A percentile compares a stretch with the other conserved stretches of the same genome.
phyloP scores from a whole-genome alignment of 257 asterid genomes.

The Craterostigma plantagineum region DNA sequence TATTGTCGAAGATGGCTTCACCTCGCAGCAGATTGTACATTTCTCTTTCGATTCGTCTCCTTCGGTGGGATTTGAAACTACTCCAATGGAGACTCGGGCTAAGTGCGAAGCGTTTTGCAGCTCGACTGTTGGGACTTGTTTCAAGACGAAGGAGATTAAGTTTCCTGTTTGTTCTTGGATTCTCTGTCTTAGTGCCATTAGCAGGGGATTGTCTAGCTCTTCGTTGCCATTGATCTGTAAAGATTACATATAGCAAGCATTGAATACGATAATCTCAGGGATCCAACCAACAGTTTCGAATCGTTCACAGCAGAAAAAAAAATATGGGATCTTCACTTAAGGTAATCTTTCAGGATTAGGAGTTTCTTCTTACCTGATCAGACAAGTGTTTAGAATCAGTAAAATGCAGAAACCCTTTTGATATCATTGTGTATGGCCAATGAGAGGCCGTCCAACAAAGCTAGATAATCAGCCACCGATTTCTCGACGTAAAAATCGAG shows the following conservation, averaged over 20 bases:
- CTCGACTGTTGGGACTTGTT: conserved; percentile 20
- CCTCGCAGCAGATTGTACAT: conserved; percentile 80
- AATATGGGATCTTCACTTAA: neutral
- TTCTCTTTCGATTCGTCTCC: conserved; percentile 25
- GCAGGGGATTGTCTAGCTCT: conserved; percentile 47
- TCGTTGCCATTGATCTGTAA: neutral
- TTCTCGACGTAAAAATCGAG: conserved; percentile 77
- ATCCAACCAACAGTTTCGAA: neutral
- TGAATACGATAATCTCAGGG: neutral
- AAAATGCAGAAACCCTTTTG: conserved; percentile 33
- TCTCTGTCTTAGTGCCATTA: conserved; percentile 49
- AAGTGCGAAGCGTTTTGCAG: conserved; percentile 33
- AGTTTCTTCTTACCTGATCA: conserved; percentile 59
- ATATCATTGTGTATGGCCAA: conserved; percentile 41
- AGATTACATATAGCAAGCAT: too few relatives aligned
- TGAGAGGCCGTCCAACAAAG: conserved; percentile 75
- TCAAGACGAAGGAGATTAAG: conserved; percentile 43
- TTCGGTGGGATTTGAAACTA: conserved; percentile 29
- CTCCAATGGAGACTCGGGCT: conserved; percentile 78
- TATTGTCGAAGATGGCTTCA: conserved; percentile 57
- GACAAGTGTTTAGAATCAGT: conserved; percentile 51
- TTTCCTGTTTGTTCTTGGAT: conserved; percentile 41
- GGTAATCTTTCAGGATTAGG: too few relatives aligned
- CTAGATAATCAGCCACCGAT: conserved; percentile 68
- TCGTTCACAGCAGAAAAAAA: neutral